Evolutionary conservation across 1,284 basidiomycete genomes (phyloP).

Genomic region (Leccinum laetum): DNA sequence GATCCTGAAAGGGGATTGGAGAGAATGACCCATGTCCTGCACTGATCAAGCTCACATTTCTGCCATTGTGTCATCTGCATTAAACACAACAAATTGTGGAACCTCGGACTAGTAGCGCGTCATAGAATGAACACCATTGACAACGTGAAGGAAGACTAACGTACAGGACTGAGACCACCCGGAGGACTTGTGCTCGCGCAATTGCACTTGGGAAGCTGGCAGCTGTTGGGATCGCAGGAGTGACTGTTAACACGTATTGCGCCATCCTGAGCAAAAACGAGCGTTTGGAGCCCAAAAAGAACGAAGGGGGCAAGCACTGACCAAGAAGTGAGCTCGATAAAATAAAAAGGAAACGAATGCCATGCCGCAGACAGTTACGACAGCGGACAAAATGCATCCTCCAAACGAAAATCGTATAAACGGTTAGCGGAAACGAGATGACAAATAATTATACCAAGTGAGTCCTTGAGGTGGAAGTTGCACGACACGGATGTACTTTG

Average conservation of each 20-base stretch:
- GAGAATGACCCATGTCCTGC: background rate
- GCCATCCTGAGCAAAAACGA: slow-evolving; percentile 1
- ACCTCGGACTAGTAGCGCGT: background rate
- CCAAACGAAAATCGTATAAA: background rate
- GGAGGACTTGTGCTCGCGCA: too few relatives aligned
- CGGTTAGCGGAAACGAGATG: background rate
- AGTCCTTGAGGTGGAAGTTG: background rate
- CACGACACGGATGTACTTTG: background rate
- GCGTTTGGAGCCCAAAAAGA: background rate
- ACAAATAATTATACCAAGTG: background rate
- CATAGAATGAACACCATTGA: background rate
- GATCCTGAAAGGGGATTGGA: slow-evolving; percentile 15
- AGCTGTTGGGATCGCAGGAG: too few relatives aligned
- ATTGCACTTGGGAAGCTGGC: too few relatives aligned
- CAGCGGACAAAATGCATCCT: background rate
- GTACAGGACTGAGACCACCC: too few relatives aligned
- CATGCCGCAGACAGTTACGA: background rate
- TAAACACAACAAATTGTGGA: background rate
- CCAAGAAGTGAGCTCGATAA: background rate
- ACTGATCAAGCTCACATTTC: slow-evolving; percentile 23
- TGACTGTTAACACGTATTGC: background rate
- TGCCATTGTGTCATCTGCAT: slow-evolving; percentile 10
- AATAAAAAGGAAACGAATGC: background rate
- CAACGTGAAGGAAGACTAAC: too few relatives aligned
- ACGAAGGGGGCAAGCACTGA: background rate